Evolutionary conservation across 768 basidiomycete genomes (phyloP).

Genomic region (Termitomyces titanicus): DNA sequence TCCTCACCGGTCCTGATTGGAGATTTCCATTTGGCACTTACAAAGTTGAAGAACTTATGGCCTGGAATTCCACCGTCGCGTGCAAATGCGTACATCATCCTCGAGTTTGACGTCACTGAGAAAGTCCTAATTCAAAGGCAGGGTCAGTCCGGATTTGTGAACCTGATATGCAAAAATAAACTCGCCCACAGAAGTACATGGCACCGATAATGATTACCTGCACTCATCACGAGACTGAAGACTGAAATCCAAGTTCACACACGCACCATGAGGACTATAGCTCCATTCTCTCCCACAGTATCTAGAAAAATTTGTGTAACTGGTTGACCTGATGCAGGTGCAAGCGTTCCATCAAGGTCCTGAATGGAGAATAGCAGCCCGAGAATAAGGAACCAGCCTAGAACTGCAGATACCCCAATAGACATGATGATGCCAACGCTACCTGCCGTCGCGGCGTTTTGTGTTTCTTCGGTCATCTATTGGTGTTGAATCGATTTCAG

Average conservation of each 20-base stretch:
- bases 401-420: conserved; percentile 66
- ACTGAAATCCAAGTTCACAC: not conserved
- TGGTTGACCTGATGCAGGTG: conserved; percentile 57
- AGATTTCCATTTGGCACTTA: conserved; percentile 52
- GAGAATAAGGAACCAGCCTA: conserved; percentile 74
- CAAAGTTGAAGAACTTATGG: conserved; percentile 62
- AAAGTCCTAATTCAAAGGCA: conserved; percentile 55
- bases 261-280: conserved; percentile 67
- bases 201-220: too few species aligned
- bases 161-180: too few species aligned
- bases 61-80: conserved; percentile 74
- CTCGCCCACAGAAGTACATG: too few species aligned
- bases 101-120: conserved; percentile 72
- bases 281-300: conserved; percentile 69
- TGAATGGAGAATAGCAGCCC: conserved; percentile 77
- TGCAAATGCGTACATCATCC: conserved; percentile 83
- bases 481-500: too few species aligned
- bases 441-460: conserved; percentile 63
- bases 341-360: conserved; percentile 53
- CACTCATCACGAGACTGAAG: too few species aligned
- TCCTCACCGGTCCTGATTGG: conserved; percentile 63
- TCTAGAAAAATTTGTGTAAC: conserved; percentile 80
- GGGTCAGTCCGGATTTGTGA: not conserved
- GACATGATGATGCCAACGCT: conserved; percentile 67
- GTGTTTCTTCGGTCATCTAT: conserved; percentile 79